Base-by-base conservation (phyloP, 495 filamentous ascomycete species). In the Penicillium salamii region DNA sequence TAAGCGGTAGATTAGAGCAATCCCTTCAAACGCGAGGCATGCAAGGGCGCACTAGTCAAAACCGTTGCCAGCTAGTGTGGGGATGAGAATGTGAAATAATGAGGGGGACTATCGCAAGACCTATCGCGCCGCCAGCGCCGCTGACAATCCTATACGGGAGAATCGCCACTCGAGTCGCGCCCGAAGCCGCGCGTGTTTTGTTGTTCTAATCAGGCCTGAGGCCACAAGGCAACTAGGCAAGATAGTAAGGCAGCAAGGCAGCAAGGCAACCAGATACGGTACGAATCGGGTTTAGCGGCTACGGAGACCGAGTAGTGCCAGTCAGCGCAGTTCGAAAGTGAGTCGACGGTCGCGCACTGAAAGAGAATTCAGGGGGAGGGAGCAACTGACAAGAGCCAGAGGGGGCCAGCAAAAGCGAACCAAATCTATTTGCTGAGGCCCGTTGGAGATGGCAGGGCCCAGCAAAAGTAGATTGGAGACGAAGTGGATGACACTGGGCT, bases 401-500 rank as follows among this genome's bases (percentile, higher is more conserved):
- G 41, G 42, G 18, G 8, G n/a, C n/a, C 46, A 32, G 50, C 38
- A 19, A 18, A 31, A 26, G 12, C 19, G 36, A 36, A 31, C 46
- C 40, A 31, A 49, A 50, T 29, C 28, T 46, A 41, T 33, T 36
- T 42, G 26, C 37, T 43, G 24, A 12, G 29, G 36, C n/a, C 32
- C 42, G 29, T 34, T 18, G 19, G 29, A 44, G 46, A 42, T 40
- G 46, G 31, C 13, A 34, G 38, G 46, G 40, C 20, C 50, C 42
- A 49, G 21, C 23, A 45, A 23, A 23, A 47, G 48, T 43, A 50
- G 57, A 57, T 63, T 54, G 45, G 42, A 52, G 57, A 42, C 38
- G 46, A 56, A 59, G 58, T 62, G 61, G 58, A 57, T 56, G 61
- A 54, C 46, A 42, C 49, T 55, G 55, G 54, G 46, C 55, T 52